Conservation (phyloP, 805 yeast species). For the Saturnispora mendoncae region DNA sequence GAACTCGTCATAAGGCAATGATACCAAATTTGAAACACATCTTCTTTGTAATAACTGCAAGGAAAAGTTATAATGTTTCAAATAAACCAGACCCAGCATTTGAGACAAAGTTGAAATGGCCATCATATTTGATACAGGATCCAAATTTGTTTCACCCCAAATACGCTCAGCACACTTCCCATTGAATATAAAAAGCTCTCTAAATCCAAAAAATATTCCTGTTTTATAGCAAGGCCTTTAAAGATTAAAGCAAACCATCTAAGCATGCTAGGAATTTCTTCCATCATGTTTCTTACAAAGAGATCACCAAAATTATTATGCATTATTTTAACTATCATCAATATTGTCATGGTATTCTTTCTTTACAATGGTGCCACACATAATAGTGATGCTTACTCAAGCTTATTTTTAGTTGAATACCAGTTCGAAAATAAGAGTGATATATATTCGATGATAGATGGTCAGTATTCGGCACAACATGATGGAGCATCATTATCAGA, state of each 20-base stretch:
- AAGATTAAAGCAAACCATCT: neutral
- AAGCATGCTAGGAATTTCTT: slow-evolving; percentile 5
- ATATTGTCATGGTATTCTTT: slow-evolving; percentile 13
- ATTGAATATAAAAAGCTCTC: too few relatives aligned
- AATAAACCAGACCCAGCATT: neutral
- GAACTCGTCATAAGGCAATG: slow-evolving; percentile 10
- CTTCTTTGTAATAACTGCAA: neutral
- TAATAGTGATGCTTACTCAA: slow-evolving; percentile 10
- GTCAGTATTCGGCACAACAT: slow-evolving; percentile 11
- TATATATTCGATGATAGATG: slow-evolving; percentile 9
- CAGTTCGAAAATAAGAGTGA: slow-evolving; percentile 10
- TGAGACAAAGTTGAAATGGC: slow-evolving; percentile 2
- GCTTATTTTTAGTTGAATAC: slow-evolving; percentile 11
- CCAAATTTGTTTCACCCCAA: neutral
- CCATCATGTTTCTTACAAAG: slow-evolving; percentile 9
- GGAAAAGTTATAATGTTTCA: neutral
- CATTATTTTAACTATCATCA: slow-evolving; percentile 9
- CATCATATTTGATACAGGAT: neutral
- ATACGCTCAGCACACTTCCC: neutral
- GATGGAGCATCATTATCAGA: slow-evolving; percentile 10
- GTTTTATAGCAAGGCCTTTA: too few relatives aligned
- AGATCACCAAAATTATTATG: slow-evolving; percentile 11
- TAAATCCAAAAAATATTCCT: too few relatives aligned
- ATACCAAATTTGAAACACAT: neutral
- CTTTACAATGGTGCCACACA: slow-evolving; percentile 15